phyloP scores from a whole-genome alignment of 106 monocot genomes.

The Dioscorea alata region DNA sequence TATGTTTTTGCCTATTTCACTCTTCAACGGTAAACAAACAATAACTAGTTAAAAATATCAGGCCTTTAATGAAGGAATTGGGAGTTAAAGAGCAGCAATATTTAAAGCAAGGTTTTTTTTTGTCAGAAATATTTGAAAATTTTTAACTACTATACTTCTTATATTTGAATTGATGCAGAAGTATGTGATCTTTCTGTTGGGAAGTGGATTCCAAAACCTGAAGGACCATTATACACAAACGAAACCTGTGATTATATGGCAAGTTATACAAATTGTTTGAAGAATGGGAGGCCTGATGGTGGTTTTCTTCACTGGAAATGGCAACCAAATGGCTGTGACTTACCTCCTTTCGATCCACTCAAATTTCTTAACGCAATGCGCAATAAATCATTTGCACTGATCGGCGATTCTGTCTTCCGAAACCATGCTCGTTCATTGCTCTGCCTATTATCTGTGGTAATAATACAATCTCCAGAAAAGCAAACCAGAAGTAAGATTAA shows the following conservation, averaged over 20 bases:
- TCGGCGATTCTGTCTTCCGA: constrained; percentile 74
- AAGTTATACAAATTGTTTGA: constrained; percentile 55
- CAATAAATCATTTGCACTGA: constrained; percentile 49
- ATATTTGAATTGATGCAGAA: not conserved
- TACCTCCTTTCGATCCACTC: constrained; percentile 11
- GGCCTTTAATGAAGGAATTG: no score
- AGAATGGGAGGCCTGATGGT: constrained; percentile 55
- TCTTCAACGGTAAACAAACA: no score
- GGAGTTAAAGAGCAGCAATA: no score
- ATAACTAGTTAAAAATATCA: no score
- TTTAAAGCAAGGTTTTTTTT: no score
- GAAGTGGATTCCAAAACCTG: constrained; percentile 12
- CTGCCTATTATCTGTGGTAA: constrained; percentile 65
- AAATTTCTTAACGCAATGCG: constrained; percentile 46
- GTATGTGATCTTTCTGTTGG: not conserved
- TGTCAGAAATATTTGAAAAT: no score
- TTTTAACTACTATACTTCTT: no score
- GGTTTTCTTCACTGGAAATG: constrained; percentile 67
- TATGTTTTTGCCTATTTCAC: no score
- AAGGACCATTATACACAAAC: constrained; percentile 58
- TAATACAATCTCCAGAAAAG: not conserved
- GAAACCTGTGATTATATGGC: constrained; percentile 48
- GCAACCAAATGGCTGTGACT: constrained; percentile 52
- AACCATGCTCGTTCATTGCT: constrained; percentile 65
- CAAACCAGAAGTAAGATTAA: no score